Base-by-base conservation (phyloP, 768 basidiomycete genomes). In the Leccinum imitatum region DNA sequence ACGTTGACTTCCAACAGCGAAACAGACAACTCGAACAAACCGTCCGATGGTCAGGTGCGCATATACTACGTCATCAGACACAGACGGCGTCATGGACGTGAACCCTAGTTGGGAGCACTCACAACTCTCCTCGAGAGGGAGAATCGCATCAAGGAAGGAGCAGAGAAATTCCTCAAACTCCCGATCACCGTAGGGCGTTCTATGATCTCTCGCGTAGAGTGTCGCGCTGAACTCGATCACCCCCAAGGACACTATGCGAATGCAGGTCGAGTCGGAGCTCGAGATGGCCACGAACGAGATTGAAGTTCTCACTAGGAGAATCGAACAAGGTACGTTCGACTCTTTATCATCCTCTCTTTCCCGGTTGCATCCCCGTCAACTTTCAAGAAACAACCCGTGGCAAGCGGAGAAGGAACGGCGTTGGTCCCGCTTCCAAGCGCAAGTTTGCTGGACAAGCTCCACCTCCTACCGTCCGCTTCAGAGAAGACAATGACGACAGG, bases 141-240 rank as follows among this genome's bases (percentile, higher is more conserved):
- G 75, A 85, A 84, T 62, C 81, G 89, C 57, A 93, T 97, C 62
- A 93, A 87, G 71, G 93, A 94, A 73, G 95, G 95, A 11, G 95
- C 95, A 1, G 93, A 95, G 78, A 94, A 90, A 65, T 81, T 98
- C 61, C 78, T 97, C 14, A 85, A 86, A 65, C 87, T 91, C 75
- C 75, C 80, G 33, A 68, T 86, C 44, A 79, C 79, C 50, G 87
- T 87, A 65, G 23, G 71, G 71, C 19, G 11, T 15, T 46, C 37
- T 10, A 25, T 56, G 21, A 27, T 59, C 58, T 53, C 53, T 58
- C n/a, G 47, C 60, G 41, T 59, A 27, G 21, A 31, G 19, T 31
- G 55, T 52, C 23, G 27, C 27, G 58, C 53, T 69, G 46, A 65
- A 60, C 50, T 41, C 50, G 54, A 39, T 51, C 33, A 50, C 11